Evolutionary conservation across 768 basidiomycete species (phyloP).

Genomic region (Rhodotorula kratochvilovae): DNA sequence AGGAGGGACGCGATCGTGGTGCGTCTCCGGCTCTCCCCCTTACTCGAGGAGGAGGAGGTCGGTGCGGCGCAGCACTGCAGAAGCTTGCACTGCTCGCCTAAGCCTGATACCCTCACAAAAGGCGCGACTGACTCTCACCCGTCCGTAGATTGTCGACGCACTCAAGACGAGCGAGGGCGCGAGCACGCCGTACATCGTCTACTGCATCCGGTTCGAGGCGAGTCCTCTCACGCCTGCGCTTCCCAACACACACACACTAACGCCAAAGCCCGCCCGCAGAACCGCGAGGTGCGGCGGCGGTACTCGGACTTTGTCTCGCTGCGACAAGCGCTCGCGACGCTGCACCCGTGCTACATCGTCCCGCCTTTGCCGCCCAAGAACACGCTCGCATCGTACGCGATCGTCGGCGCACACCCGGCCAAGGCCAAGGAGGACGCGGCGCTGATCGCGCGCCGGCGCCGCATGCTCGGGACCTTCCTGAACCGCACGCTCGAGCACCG

Average conservation of each 20-base stretch:
- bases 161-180: slow-evolving; percentile 87
- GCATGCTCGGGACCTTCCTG: slow-evolving; percentile 92
- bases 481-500: slow-evolving; percentile 84
- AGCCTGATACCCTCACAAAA: not conserved
- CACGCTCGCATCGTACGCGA: slow-evolving; percentile 89
- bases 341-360: slow-evolving; percentile 94
- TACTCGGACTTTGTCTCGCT: slow-evolving; percentile 98
- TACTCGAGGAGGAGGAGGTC: not conserved
- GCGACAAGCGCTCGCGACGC: slow-evolving; percentile 69
- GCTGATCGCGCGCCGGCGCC: slow-evolving; percentile 83
- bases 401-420: slow-evolving; percentile 64
- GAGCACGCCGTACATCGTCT: slow-evolving; percentile 86
- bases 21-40: not conserved
- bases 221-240: slow-evolving; percentile 47
- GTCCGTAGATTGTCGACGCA: slow-evolving; percentile 78
- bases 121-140: not conserved
- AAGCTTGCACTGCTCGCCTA: no score
- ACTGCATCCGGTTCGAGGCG: slow-evolving; percentile 79
- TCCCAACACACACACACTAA: no score
- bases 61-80: not conserved
- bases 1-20: slow-evolving; percentile 27
- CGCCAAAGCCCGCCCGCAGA: slow-evolving; percentile 51
- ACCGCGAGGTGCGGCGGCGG: slow-evolving; percentile 73
- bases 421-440: slow-evolving; percentile 94
- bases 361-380: slow-evolving; percentile 98